phyloP scores from a whole-genome alignment of 1,284 basidiomycete species.

The Clitocybe nebularis region DNA sequence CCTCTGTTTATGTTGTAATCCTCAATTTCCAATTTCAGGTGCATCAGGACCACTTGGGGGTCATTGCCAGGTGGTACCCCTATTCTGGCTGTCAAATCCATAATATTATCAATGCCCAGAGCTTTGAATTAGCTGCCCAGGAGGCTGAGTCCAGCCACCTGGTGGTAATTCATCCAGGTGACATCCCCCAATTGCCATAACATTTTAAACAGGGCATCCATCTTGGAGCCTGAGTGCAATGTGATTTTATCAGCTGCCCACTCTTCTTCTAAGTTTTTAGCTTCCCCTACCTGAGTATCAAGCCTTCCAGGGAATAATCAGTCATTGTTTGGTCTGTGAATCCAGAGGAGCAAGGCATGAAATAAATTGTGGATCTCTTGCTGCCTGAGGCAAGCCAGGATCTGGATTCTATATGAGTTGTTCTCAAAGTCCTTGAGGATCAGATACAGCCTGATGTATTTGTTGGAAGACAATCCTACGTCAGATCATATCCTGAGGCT shows the following conservation, averaged over 20 bases:
- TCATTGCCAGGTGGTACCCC: not conserved
- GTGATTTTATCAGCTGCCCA: slow-evolving; percentile 9
- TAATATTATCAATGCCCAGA: not conserved
- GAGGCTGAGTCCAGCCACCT: slow-evolving; percentile 12
- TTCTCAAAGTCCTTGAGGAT: slow-evolving; percentile 6
- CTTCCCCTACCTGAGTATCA: slow-evolving; percentile 5
- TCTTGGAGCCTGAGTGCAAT: slow-evolving; percentile 8
- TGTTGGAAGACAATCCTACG: slow-evolving; percentile 1
- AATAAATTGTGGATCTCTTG: slow-evolving; percentile 4
- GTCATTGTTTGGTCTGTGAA: slow-evolving; percentile 11
- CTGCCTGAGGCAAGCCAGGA: not conserved
- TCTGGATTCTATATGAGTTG: slow-evolving; percentile 1
- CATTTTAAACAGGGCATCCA: slow-evolving; percentile 13
- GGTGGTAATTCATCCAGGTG: slow-evolving; percentile 18
- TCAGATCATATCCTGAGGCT: not conserved
- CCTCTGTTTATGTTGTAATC: too few relatives aligned
- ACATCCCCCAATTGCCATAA: slow-evolving; percentile 18
- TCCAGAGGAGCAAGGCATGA: slow-evolving; percentile 4
- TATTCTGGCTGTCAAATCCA: not conserved
- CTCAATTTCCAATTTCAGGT: too few relatives aligned
- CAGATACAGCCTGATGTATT: slow-evolving; percentile 5
- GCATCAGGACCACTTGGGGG: too few relatives aligned
- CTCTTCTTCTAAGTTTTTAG: slow-evolving; percentile 5
- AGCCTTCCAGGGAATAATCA: slow-evolving; percentile 6
- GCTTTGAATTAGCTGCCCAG: slow-evolving; percentile 15